phyloP scores from a whole-genome alignment of 257 asterid species.

The Jacaranda copaia region DNA sequence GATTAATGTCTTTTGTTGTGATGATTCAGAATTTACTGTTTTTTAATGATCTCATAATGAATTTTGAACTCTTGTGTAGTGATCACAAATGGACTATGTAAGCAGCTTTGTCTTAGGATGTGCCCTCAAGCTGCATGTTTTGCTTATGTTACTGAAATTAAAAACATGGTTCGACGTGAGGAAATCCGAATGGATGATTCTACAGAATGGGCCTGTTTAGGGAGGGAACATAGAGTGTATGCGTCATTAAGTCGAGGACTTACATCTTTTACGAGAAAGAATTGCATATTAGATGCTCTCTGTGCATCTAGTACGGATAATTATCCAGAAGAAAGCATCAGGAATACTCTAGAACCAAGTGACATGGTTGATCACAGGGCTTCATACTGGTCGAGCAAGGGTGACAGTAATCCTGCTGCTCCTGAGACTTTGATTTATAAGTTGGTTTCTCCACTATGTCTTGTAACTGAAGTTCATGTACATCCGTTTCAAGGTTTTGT shows the following conservation, averaged over 20 bases:
- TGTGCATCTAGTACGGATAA: constrained; percentile 83
- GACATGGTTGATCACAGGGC: constrained; percentile 62
- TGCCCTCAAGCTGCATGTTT: constrained; percentile 60
- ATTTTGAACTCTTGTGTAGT: constrained; percentile 53
- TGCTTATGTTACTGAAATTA: constrained; percentile 45
- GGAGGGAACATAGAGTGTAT: constrained; percentile 67
- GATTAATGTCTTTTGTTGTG: background rate
- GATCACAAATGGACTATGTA: constrained; percentile 62
- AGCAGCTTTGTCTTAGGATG: constrained; percentile 64
- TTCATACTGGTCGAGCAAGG: constrained; percentile 93
- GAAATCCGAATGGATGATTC: constrained; percentile 38
- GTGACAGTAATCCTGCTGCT: constrained; percentile 53
- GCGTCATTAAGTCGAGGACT: constrained; percentile 59
- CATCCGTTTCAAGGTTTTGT: constrained; percentile 80
- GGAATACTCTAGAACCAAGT: constrained; percentile 62
- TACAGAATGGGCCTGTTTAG: constrained; percentile 41
- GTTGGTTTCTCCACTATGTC: constrained; percentile 59
- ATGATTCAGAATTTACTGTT: background rate
- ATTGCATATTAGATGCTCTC: constrained; percentile 69
- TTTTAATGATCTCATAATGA: background rate
- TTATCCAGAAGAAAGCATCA: constrained; percentile 77
- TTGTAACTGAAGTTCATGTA: constrained; percentile 71
- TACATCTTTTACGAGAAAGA: constrained; percentile 38
- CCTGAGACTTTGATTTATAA: constrained; percentile 71
- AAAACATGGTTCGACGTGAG: constrained; percentile 29